These are phyloP conservation scores for Starmera amethionina DNA, from an alignment of 805 yeast species.

Conservation along the genomic window DNA sequence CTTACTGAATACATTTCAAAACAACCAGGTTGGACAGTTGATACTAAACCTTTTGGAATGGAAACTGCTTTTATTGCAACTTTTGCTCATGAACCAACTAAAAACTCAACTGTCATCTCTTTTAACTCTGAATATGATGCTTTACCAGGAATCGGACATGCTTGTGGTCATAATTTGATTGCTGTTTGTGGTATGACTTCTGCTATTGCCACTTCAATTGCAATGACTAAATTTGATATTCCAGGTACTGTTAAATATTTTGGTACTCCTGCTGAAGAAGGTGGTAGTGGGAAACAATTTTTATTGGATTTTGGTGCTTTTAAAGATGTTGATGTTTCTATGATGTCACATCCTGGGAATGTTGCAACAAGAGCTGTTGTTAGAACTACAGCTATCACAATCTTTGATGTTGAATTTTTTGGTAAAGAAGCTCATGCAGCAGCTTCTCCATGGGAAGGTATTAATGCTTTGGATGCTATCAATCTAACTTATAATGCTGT, in stretches of 20 bases:
- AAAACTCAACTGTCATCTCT: neutral
- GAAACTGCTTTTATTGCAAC: neutral
- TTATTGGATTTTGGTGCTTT: neutral
- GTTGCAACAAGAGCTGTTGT: neutral
- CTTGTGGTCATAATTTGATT: neutral
- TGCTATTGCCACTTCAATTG: neutral
- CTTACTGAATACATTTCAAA: neutral
- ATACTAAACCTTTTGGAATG: neutral
- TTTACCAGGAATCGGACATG: neutral
- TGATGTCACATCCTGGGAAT: neutral
- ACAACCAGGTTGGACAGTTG: neutral
- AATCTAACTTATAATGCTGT: neutral
- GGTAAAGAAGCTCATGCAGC: neutral
- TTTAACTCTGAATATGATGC: neutral
- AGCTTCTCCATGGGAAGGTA: neutral
- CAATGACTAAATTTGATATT: neutral
- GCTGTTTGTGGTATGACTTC: neutral
- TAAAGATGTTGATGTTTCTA: neutral
- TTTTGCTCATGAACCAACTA: neutral
- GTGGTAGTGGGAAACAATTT: neutral
- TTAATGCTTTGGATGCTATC: neutral
- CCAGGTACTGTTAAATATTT: neutral
- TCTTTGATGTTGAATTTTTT: neutral
- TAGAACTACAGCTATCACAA: neutral
- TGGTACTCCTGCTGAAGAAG: neutral